Evolutionary conservation across 805 yeast genomes (phyloP).

Genomic region (Teunomyces gatunensis): DNA sequence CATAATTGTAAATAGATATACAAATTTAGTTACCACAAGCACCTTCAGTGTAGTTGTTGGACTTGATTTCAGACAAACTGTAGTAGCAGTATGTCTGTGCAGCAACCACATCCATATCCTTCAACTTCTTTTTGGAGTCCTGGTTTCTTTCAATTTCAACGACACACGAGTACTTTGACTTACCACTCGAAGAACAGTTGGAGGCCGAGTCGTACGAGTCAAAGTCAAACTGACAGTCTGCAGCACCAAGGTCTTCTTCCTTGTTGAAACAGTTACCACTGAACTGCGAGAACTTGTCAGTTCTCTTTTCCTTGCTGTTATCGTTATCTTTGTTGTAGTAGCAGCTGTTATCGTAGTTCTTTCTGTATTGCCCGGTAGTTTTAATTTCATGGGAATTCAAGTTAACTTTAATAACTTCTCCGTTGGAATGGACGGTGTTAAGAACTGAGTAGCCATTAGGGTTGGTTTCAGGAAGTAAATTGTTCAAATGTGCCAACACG

Average conservation of each 20-base stretch:
- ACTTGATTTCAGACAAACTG: constrained; percentile 6
- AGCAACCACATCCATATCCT: constrained; percentile 11
- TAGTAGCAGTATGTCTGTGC: constrained; percentile 12
- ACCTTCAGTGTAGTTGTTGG: constrained; percentile 9
- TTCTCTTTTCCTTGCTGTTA: neutral
- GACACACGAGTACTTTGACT: constrained; percentile 13
- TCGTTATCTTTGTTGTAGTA: constrained; percentile 5
- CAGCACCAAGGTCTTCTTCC: constrained; percentile 7
- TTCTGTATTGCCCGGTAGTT: constrained; percentile 10
- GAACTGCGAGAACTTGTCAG: constrained; percentile 7
- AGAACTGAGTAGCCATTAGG: constrained; percentile 10
- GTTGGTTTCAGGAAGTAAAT: constrained; percentile 1
- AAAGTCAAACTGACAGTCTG: constrained; percentile 10
- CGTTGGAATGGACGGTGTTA: constrained; percentile 11
- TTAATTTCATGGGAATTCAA: constrained; percentile 12
- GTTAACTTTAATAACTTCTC: constrained; percentile 13
- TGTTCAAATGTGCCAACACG: constrained; percentile 8
- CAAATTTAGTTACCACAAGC: constrained; percentile 12
- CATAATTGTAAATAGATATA: constrained; percentile 8
- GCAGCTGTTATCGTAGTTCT: constrained; percentile 8
- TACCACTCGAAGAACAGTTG: constrained; percentile 9
- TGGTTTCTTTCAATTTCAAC: constrained; percentile 11
- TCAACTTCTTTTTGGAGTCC: constrained; percentile 8
- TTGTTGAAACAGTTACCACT: constrained; percentile 12
- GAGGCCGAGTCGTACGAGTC: constrained; percentile 9